Evolutionary conservation across 2,329 filamentous ascomycete species (phyloP).

Genomic region (Tolypocladium tundrense): DNA sequence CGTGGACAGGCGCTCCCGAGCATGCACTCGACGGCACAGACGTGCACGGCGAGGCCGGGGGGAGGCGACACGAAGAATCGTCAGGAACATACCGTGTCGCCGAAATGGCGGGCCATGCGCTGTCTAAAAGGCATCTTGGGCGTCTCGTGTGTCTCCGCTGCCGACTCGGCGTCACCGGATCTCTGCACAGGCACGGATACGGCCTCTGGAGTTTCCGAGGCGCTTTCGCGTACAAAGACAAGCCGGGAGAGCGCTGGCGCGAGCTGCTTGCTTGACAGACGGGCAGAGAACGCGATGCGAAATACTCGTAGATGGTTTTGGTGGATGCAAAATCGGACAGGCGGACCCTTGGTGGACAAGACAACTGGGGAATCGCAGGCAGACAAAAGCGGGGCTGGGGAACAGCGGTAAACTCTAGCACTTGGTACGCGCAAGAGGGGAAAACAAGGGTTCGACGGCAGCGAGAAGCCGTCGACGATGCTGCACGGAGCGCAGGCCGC

Average conservation of each 20-base stretch:
- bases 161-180: background rate
- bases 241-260: constrained; percentile 3
- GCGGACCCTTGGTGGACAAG: background rate
- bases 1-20: background rate
- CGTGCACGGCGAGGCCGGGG: background rate
- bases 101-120: constrained; percentile 35
- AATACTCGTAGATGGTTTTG: background rate
- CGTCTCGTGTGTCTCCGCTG: background rate
- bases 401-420: background rate
- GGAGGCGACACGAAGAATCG: background rate
- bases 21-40: background rate
- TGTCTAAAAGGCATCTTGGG: constrained; percentile 27
- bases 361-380: background rate
- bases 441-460: no score
- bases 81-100: constrained; percentile 30
- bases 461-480: background rate
- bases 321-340: background rate
- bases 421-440: background rate
- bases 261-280: constrained; percentile 1
- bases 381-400: background rate
- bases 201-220: constrained; percentile 2
- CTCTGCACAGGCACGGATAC: background rate
- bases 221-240: constrained; percentile 4
- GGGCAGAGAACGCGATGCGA: background rate
- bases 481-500: background rate